Conservation (phyloP, 2,329 filamentous ascomycete genomes). For the Colletotrichum euphorbiae region DNA sequence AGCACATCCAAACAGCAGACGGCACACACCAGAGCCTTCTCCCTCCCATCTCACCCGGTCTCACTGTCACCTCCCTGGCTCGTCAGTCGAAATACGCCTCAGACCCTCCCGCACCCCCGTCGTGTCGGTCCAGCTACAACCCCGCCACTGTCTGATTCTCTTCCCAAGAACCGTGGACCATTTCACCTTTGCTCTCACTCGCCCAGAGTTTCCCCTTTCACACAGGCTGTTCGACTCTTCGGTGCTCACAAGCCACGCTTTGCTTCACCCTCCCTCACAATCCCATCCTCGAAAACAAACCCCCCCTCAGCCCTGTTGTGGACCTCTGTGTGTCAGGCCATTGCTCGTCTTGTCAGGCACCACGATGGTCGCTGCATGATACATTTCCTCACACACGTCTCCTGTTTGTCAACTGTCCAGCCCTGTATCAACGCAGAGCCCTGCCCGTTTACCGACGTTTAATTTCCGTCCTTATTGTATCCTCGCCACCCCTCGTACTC, state of each 20-base stretch:
- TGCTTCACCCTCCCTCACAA: background rate
- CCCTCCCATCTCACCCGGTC: background rate
- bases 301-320: conserved; percentile 39
- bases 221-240: background rate
- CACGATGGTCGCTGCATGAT: conserved; percentile 39
- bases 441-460: conserved; percentile 38
- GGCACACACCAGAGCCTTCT: conserved; percentile 1
- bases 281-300: conserved; percentile 16
- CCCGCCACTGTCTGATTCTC: conserved; percentile 23
- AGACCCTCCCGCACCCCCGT: conserved; percentile 23
- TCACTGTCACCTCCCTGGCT: background rate
- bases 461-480: conserved; percentile 40
- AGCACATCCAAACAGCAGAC: conserved; percentile 1
- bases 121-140: conserved; percentile 5
- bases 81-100: conserved; percentile 13
- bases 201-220: background rate
- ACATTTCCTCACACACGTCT: conserved; percentile 37
- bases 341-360: conserved; percentile 28
- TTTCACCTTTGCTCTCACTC: background rate
- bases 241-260: conserved; percentile 1
- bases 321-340: conserved; percentile 38
- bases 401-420: conserved; percentile 33
- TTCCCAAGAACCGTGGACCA: no score
- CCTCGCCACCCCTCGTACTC: conserved; percentile 39
- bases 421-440: conserved; percentile 27